A percentile compares a stretch with the other conserved stretches of the same genome.
Evolutionary conservation across 129 eudicot genomes (phyloP).

Genomic region (Flaveria brownii): DNA sequence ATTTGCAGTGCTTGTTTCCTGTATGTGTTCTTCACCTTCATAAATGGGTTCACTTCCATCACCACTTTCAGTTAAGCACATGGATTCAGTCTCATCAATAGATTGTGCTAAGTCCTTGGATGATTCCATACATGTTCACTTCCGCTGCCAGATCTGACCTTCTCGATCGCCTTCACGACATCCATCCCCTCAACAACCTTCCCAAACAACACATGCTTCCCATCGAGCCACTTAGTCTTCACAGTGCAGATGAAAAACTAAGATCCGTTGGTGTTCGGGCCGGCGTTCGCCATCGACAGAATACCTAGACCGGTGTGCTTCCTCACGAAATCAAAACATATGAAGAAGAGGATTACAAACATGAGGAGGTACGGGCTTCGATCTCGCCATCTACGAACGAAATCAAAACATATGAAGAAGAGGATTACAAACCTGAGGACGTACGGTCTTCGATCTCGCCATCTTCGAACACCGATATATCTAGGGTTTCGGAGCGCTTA

Average conservation of each 20-base stretch:
- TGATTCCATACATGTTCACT: no score
- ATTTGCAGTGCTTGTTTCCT: constrained; percentile 49
- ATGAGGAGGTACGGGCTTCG: no score
- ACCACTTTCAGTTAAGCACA: constrained; percentile 46
- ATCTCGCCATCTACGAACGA: no score
- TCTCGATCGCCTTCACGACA: constrained; percentile 60
- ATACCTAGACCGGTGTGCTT: constrained; percentile 70
- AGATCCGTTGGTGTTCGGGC: constrained; percentile 69
- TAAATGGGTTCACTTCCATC: constrained; percentile 85
- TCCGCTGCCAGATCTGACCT: constrained; percentile 59
- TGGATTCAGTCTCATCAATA: constrained; percentile 41
- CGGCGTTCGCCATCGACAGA: constrained; percentile 64
- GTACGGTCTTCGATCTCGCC: no score
- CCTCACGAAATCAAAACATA: no score
- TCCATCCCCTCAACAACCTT: constrained; percentile 59
- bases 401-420: no score
- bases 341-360: no score
- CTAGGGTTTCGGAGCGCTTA: no score
- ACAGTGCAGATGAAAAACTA: constrained; percentile 68
- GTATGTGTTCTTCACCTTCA: constrained; percentile 88
- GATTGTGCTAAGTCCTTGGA: constrained; percentile 35
- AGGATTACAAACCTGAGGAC: no score
- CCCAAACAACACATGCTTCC: constrained; percentile 68
- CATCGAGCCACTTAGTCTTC: constrained; percentile 71
- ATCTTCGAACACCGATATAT: no score